Conservation (phyloP, 768 basidiomycete genomes). For the Phylloporus arenicola region DNA sequence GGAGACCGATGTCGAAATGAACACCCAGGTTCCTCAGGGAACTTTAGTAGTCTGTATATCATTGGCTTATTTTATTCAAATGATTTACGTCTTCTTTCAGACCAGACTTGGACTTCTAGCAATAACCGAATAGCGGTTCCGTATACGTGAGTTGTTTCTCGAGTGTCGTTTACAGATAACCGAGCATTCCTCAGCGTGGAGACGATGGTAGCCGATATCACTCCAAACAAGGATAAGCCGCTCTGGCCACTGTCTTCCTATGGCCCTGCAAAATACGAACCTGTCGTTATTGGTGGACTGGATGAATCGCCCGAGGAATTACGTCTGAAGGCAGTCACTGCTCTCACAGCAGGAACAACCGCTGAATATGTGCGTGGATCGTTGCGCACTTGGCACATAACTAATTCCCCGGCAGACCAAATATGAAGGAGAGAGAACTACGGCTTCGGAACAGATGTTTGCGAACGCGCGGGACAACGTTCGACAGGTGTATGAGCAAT, state of each 20-base stretch:
- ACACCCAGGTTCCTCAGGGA: conserved; percentile 41
- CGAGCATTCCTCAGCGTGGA: conserved; percentile 43
- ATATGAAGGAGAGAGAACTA: conserved; percentile 54
- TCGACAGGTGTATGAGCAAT: conserved; percentile 47
- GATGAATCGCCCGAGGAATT: conserved; percentile 81
- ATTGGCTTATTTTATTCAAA: conserved; percentile 5
- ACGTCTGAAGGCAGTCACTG: conserved; percentile 55
- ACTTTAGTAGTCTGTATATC: conserved; percentile 49
- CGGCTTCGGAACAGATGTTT: conserved; percentile 47
- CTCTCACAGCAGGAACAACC: conserved; percentile 47
- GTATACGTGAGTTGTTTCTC: conserved; percentile 34
- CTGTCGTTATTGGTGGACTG: conserved; percentile 53
- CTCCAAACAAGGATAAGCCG: conserved; percentile 58
- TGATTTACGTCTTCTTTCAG: conserved; percentile 21
- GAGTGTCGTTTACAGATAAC: not conserved
- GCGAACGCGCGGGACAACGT: conserved; percentile 47
- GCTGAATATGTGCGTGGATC: conserved; percentile 63
- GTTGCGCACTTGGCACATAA: not conserved
- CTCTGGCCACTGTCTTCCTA: conserved; percentile 77
- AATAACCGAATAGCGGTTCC: conserved; percentile 26
- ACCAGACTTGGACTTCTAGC: conserved; percentile 38
- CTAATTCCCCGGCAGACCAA: conserved; percentile 34
- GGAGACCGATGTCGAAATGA: conserved; percentile 63
- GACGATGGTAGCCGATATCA: conserved; percentile 59
- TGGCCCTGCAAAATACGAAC: conserved; percentile 71